phyloP scores from a whole-genome alignment of 768 basidiomycete genomes.

The Hericium coralloides region DNA sequence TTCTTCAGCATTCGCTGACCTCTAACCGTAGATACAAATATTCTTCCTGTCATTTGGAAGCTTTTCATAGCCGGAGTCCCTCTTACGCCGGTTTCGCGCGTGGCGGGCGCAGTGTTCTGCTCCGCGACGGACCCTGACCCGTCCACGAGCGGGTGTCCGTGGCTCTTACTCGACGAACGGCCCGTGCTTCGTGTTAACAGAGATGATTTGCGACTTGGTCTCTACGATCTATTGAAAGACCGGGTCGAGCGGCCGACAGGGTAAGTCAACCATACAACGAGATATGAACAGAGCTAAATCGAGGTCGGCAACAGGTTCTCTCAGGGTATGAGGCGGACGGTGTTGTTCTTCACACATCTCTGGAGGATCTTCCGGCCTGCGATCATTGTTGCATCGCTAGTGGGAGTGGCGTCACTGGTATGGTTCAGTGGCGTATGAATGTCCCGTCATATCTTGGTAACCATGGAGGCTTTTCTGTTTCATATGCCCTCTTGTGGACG shows the following conservation, averaged over 20 bases:
- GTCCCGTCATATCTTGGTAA: no score
- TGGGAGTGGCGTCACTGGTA: no score
- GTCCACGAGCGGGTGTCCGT: conserved; percentile 19
- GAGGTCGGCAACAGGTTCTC: no score
- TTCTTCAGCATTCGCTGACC: background rate
- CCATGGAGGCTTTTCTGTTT: no score
- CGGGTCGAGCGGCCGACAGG: conserved; percentile 1
- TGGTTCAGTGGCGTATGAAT: no score
- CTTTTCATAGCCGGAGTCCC: conserved; percentile 21
- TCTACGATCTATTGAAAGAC: conserved; percentile 18
- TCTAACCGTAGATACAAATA: conserved; percentile 13
- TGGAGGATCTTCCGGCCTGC: no score
- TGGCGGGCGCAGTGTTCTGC: conserved; percentile 23
- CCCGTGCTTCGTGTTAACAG: conserved; percentile 17
- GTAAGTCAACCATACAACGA: background rate
- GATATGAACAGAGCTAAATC: no score
- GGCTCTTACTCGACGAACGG: conserved; percentile 23
- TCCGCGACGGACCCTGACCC: conserved; percentile 19
- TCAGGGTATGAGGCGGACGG: no score
- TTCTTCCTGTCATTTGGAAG: conserved; percentile 11
- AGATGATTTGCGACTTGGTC: conserved; percentile 14
- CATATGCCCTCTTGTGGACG: no score
- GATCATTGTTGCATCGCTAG: no score
- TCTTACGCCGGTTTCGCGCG: conserved; percentile 19
- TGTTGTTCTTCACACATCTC: no score